Percentiles rank a stretch among this genome's conserved stretches.
Evolutionary conservation across 2,329 filamentous ascomycete species (phyloP).

Genomic region (Alternaria brassicicola): DNA sequence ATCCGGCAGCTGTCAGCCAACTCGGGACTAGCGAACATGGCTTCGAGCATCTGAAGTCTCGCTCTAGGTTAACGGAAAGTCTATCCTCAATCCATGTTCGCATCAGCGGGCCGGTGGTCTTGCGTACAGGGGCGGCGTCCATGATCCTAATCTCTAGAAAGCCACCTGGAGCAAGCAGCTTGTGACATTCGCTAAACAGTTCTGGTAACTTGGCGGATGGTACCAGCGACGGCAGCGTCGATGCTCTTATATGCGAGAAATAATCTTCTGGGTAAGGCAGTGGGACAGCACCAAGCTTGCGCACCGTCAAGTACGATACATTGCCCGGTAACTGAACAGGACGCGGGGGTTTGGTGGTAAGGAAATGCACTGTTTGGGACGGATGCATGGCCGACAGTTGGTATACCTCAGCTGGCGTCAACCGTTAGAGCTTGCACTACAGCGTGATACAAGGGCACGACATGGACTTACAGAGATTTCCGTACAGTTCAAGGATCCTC

Average conservation of each 20-base stretch:
- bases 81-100: conserved; percentile 67
- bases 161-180: conserved; percentile 62
- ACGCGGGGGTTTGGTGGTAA: conserved; percentile 42
- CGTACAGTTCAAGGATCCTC: conserved; percentile 48
- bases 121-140: conserved; percentile 64
- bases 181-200: conserved; percentile 63
- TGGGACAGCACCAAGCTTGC: conserved; percentile 51
- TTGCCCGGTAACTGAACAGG: conserved; percentile 45
- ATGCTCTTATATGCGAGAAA: conserved; percentile 49
- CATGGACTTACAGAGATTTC: conserved; percentile 47
- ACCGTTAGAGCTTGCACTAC: conserved; percentile 38
- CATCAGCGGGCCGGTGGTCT: conserved; percentile 63
- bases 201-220: conserved; percentile 62
- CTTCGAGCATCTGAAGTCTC: conserved; percentile 63
- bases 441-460: conserved; percentile 21
- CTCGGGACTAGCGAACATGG: conserved; percentile 64
- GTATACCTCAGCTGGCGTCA: conserved; percentile 50
- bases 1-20: conserved; percentile 64
- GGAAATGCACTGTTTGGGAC: conserved; percentile 45
- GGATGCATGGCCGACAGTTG: conserved; percentile 53
- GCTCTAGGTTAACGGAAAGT: conserved; percentile 64
- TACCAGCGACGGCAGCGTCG: conserved; percentile 63
- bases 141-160: conserved; percentile 66
- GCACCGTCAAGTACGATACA: conserved; percentile 37
- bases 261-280: conserved; percentile 54